phyloP scores from a whole-genome alignment of 2,329 filamentous ascomycete genomes.

The Scorias spongiosa region DNA sequence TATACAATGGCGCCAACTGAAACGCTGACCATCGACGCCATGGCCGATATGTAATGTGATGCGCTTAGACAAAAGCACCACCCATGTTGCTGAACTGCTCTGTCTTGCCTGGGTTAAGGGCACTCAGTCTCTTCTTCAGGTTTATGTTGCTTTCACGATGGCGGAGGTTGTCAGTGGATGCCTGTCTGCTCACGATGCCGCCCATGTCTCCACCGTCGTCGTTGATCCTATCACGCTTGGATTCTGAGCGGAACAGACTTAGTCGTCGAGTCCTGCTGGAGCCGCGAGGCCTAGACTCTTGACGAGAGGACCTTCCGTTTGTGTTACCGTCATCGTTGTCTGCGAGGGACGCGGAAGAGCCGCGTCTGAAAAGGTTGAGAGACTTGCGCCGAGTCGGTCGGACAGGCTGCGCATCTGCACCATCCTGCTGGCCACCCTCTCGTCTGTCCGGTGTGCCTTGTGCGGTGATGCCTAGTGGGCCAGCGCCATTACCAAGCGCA shows the following conservation, averaged over 20 bases:
- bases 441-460: too few species aligned
- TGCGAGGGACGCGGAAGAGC: conserved; percentile 10
- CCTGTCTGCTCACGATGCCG: background rate
- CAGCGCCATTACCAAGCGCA: background rate
- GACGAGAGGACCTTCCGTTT: conserved; percentile 12
- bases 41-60: too few species aligned
- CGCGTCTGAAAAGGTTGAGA: conserved; percentile 18
- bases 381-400: conserved; percentile 7
- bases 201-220: background rate
- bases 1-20: too few species aligned
- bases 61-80: background rate
- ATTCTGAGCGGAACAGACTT: conserved; percentile 11
- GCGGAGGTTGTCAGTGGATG: background rate
- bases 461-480: too few species aligned
- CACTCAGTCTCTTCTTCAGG: conserved; percentile 63
- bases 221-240: background rate
- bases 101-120: conserved; percentile 62
- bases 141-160: conserved; percentile 30
- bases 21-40: too few species aligned
- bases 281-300: conserved; percentile 8
- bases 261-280: conserved; percentile 11
- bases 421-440: background rate
- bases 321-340: conserved; percentile 6
- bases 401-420: conserved; percentile 3
- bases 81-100: conserved; percentile 22